These are phyloP conservation scores for Suhomyces coccinellae DNA, from an alignment of 1,139 yeast genomes.

Conservation along the genomic window DNA sequence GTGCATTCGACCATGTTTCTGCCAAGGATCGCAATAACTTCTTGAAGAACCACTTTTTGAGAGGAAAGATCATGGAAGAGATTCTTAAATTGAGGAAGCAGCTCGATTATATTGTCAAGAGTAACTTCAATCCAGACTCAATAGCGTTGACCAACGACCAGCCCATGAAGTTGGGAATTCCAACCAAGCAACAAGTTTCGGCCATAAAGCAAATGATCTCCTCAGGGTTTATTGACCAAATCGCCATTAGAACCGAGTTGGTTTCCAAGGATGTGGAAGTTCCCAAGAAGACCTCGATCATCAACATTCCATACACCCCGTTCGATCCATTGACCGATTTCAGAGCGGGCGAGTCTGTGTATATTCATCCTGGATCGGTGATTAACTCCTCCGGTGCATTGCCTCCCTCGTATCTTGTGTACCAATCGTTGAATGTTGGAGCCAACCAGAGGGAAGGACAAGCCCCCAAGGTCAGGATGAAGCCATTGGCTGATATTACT, in stretches of 20 bases:
- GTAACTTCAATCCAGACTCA: conserved; percentile 58
- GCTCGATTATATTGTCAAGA: conserved; percentile 69
- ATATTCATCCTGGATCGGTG: conserved; percentile 77
- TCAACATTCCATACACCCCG: conserved; percentile 72
- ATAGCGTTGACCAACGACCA: conserved; percentile 47
- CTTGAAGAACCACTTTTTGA: conserved; percentile 58
- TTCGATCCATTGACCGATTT: conserved; percentile 48
- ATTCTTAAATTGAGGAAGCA: conserved; percentile 79
- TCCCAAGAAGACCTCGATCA: conserved; percentile 58
- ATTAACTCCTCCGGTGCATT: conserved; percentile 52
- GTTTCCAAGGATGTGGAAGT: conserved; percentile 62
- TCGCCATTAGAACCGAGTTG: conserved; percentile 81
- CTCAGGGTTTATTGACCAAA: conserved; percentile 89
- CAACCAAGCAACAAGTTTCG: conserved; percentile 65
- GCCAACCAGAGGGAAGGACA: conserved; percentile 35
- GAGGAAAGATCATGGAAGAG: conserved; percentile 80
- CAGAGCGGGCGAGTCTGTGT: conserved; percentile 32
- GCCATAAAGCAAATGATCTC: conserved; percentile 90
- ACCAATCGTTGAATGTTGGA: conserved; percentile 57
- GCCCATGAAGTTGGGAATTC: conserved; percentile 63
- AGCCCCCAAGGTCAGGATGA: conserved; percentile 60
- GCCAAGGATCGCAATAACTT: conserved; percentile 46
- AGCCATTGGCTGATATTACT: conserved; percentile 71
- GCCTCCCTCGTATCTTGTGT: conserved; percentile 79
- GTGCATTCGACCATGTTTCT: conserved; percentile 83